phyloP scores from a whole-genome alignment of 495 filamentous ascomycete genomes.

The Hypoxylon perforatum region DNA sequence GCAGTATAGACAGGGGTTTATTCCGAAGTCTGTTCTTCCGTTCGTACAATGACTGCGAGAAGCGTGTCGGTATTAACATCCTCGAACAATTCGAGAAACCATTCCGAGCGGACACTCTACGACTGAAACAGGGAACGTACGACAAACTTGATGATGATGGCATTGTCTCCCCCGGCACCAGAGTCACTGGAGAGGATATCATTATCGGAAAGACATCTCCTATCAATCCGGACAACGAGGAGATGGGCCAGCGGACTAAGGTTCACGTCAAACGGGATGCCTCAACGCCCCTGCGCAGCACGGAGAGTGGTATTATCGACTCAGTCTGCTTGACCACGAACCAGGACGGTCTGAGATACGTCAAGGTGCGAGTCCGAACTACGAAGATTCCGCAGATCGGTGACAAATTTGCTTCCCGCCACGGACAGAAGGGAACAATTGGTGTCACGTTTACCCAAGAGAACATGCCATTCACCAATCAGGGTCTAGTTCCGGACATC shows the following conservation, averaged over 20 bases:
- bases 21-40: slow-evolving; percentile 99
- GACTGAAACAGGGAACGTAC: slow-evolving; percentile 94
- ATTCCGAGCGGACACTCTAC: slow-evolving; percentile 83
- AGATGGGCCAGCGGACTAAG: slow-evolving; percentile 90
- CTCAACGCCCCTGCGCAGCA: slow-evolving; percentile 92
- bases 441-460: slow-evolving; percentile 97
- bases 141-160: slow-evolving; percentile 98
- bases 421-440: slow-evolving; percentile 99
- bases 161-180: slow-evolving; percentile 88
- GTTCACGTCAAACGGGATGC: slow-evolving; percentile 92
- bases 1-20: slow-evolving; percentile 94
- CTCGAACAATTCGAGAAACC: slow-evolving; percentile 97
- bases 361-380: slow-evolving; percentile 96
- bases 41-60: slow-evolving; percentile 95
- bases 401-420: slow-evolving; percentile 98
- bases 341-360: slow-evolving; percentile 87
- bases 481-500: slow-evolving; percentile 91
- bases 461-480: slow-evolving; percentile 97
- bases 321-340: slow-evolving; percentile 93
- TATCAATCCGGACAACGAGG: slow-evolving; percentile 89
- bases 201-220: slow-evolving; percentile 99
- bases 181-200: slow-evolving; percentile 97
- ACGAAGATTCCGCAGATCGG: slow-evolving; percentile 99
- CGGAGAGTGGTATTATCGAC: slow-evolving; percentile 96
- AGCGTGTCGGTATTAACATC: slow-evolving; percentile 87